Conservation (phyloP, 164 flowering plant species). For the Akebia trifoliata region DNA sequence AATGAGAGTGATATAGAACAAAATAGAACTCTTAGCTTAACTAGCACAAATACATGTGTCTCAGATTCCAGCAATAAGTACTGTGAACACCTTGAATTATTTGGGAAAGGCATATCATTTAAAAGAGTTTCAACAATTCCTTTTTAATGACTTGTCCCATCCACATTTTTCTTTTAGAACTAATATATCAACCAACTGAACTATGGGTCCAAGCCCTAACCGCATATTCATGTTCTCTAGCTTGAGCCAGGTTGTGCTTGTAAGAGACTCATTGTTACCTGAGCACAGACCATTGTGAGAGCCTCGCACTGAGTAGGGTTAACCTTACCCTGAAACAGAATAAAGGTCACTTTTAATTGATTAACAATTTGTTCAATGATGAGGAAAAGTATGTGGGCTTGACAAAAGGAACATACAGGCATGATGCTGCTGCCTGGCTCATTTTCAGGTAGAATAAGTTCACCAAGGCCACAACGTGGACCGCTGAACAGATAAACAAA, state of each 20-base stretch:
- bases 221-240: too few species aligned
- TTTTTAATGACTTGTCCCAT: not conserved
- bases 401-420: slow-evolving; percentile 61
- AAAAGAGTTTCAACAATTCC: too few species aligned
- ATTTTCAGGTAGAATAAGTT: slow-evolving; percentile 96
- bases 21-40: not conserved
- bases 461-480: slow-evolving; percentile 98
- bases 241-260: too few species aligned
- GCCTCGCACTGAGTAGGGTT: slow-evolving; percentile 99
- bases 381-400: too few species aligned
- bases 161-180: not conserved
- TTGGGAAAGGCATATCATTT: not conserved
- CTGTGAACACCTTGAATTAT: not conserved
- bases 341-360: not conserved
- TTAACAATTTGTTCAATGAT: too few species aligned
- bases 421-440: slow-evolving; percentile 99
- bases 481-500: slow-evolving; percentile 62
- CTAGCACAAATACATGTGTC: too few species aligned
- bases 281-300: slow-evolving; percentile 97
- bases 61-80: not conserved
- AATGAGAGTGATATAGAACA: not conserved
- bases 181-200: too few species aligned
- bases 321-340: slow-evolving; percentile 81
- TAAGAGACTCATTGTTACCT: slow-evolving; percentile 44
- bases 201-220: too few species aligned